phyloP scores from a whole-genome alignment of 192 early-diverging fungal species.

The Obelidium mucronatum region DNA sequence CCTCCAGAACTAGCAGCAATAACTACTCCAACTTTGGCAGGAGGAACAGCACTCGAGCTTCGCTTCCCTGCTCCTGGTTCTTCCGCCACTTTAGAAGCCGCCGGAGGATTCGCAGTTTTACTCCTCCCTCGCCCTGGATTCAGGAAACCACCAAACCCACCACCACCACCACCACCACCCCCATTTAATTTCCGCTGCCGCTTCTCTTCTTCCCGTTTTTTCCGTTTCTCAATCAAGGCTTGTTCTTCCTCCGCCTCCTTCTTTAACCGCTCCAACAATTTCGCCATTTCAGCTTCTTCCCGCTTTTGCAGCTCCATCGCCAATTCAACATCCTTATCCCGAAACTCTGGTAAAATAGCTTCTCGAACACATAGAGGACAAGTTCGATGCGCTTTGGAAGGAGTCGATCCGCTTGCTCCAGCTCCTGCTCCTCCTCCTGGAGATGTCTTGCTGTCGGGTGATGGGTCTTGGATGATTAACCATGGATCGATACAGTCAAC shows the following conservation, averaged over 20 bases:
- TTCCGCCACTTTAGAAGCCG: not conserved
- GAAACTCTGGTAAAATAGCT: conserved; percentile 41
- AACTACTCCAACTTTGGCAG: not conserved
- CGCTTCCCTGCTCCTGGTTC: conserved; percentile 3
- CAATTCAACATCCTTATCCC: conserved; percentile 40
- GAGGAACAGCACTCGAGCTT: not conserved
- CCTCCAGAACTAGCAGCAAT: not conserved
- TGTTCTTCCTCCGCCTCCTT: conserved; percentile 38
- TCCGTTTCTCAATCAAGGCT: conserved; percentile 17
- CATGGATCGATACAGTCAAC: conserved; percentile 67
- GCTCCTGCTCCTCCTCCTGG: not conserved
- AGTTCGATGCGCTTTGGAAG: conserved; percentile 38
- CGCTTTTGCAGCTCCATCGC: conserved; percentile 30
- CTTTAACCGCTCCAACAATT: conserved; percentile 31
- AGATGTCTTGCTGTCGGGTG: not conserved
- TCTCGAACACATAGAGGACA: conserved; percentile 47
- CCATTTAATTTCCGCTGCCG: conserved; percentile 9
- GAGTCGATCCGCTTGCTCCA: not conserved
- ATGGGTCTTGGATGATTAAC: conserved; percentile 36
- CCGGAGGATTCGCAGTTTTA: conserved; percentile 1
- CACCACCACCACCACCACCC: not conserved
- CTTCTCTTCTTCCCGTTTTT: conserved; percentile 9
- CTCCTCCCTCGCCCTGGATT: conserved; percentile 15
- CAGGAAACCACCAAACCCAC: conserved; percentile 5
- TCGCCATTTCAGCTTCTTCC: conserved; percentile 35